Conservation (phyloP, 169 alveolate species). For the Theileria luwenshuni region DNA sequence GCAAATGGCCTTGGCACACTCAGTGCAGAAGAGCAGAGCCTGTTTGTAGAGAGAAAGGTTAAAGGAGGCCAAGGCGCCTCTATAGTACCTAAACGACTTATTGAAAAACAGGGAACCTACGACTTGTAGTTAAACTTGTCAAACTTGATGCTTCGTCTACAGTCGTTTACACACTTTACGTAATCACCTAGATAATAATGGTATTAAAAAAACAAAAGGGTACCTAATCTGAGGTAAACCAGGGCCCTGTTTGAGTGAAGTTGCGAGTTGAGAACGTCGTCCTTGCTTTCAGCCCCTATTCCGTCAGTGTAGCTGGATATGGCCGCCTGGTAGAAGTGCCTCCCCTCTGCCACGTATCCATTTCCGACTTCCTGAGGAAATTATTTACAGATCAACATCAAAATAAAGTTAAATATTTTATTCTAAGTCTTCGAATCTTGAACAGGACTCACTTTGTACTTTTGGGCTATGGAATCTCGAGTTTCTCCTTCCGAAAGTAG, state of each 20-base stretch:
- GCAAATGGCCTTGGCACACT: slow-evolving; percentile 27
- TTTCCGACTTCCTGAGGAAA: slow-evolving; percentile 65
- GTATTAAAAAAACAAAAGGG: not conserved
- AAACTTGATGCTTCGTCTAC: slow-evolving; percentile 37
- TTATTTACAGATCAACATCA: not conserved
- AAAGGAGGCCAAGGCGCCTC: slow-evolving; percentile 66
- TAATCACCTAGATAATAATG: slow-evolving; percentile 27
- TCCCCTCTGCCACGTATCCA: slow-evolving; percentile 61
- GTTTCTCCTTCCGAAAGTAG: slow-evolving; percentile 67
- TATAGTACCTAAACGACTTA: slow-evolving; percentile 39
- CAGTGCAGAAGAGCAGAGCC: slow-evolving; percentile 58
- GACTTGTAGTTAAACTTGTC: slow-evolving; percentile 49
- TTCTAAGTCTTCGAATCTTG: not conserved
- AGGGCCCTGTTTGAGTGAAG: slow-evolving; percentile 64
- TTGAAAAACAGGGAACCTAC: slow-evolving; percentile 11
- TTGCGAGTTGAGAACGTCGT: slow-evolving; percentile 43
- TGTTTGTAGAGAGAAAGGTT: slow-evolving; percentile 57
- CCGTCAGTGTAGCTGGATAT: slow-evolving; percentile 69
- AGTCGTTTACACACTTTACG: slow-evolving; percentile 65
- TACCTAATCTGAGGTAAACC: slow-evolving; percentile 52
- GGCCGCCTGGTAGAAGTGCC: slow-evolving; percentile 57
- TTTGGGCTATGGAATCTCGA: slow-evolving; percentile 65
- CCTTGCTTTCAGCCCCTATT: slow-evolving; percentile 55
- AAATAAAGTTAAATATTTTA: not conserved
- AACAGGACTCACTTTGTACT: slow-evolving; percentile 47